Evolutionary conservation across 192 early-diverging fungal genomes (phyloP).

Genomic region (Umbelopsis vinacea): DNA sequence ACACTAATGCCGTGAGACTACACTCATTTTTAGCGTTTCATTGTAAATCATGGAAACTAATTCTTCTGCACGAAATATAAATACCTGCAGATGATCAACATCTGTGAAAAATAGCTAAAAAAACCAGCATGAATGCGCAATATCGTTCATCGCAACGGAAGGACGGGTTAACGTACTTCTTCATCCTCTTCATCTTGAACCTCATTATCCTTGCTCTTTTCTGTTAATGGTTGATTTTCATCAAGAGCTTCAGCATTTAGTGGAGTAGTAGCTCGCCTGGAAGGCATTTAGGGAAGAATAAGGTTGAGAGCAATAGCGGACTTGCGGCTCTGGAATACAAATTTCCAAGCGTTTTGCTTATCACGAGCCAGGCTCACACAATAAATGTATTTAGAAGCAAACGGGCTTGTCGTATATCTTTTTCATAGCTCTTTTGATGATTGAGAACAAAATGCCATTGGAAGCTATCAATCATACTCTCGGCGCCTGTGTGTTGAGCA

Average conservation of each 20-base stretch:
- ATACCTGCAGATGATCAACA: constrained; percentile 55
- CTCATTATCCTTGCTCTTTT: not conserved
- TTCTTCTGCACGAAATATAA: not conserved
- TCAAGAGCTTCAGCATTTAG: not conserved
- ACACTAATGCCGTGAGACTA: constrained; percentile 71
- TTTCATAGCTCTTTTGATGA: no score
- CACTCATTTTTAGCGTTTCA: constrained; percentile 35
- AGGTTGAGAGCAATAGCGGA: not conserved
- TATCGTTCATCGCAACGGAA: not conserved
- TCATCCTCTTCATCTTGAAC: not conserved
- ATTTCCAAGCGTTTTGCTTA: no score
- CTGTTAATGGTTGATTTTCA: not conserved
- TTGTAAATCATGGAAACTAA: constrained; percentile 8
- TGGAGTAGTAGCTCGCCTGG: constrained; percentile 1
- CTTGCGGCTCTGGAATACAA: not conserved
- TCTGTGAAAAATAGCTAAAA: constrained; percentile 46
- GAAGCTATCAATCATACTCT: no score
- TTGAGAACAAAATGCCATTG: no score
- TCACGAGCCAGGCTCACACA: no score
- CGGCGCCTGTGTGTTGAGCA: no score
- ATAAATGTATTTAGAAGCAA: no score
- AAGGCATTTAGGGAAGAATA: not conserved
- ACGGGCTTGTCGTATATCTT: no score
- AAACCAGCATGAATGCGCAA: not conserved
- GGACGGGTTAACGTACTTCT: not conserved